Evolutionary conservation across 805 yeast species (phyloP), one percentile per base, ranked within the genome.

Genomic region (Metschnikowia cubensis): DNA sequence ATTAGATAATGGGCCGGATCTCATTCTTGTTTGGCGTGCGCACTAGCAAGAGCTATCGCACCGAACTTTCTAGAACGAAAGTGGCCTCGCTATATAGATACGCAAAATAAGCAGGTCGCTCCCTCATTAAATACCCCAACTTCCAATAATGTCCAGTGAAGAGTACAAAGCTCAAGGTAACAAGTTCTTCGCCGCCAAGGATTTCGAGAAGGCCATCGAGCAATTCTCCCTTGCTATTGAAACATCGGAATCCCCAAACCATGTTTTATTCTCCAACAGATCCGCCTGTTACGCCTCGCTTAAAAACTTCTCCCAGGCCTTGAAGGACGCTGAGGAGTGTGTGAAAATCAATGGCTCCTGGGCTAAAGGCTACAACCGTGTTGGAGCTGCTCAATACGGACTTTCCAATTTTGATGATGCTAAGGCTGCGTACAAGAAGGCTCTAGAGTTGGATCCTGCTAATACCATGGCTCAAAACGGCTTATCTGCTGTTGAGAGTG

Each of bases 281-380:
- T 91, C 98, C 10, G 99, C 96, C 13, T 81, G 89, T 50, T 85
- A 85, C 62, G 86, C 97, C 4, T 88, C 97, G 6, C 70, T 83
- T 71, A 82, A 83, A 62, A 73, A 90, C 60, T 94, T 84, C 62
- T 67, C 67, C 20, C 73, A 83, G 52, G 99, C 98, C 3, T 74
- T 89, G 52, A 73, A 76, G 42, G 99, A 94, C 68, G 99, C 98
- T 15, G 71, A 87, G 51, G 81, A 86, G 63, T 87, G 96, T 71
- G 83, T 87, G 48, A 78, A 81, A 61, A 83, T 90, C 70, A 89
- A 87, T 56, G 84, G 90, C 14, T 57, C 85, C 2, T 94, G 98
- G 98, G 90, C 97, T 20, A 94, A 94, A 71, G 99, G 98, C 43
- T 88, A 87, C 75, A 87, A 84, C 63, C 84, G 99, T 70, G 86